Evolutionary conservation across 192 early-diverging fungal species (phyloP), one percentile per base, ranked within the genome.

Genomic region (Jimgerdemannia flammicorona): DNA sequence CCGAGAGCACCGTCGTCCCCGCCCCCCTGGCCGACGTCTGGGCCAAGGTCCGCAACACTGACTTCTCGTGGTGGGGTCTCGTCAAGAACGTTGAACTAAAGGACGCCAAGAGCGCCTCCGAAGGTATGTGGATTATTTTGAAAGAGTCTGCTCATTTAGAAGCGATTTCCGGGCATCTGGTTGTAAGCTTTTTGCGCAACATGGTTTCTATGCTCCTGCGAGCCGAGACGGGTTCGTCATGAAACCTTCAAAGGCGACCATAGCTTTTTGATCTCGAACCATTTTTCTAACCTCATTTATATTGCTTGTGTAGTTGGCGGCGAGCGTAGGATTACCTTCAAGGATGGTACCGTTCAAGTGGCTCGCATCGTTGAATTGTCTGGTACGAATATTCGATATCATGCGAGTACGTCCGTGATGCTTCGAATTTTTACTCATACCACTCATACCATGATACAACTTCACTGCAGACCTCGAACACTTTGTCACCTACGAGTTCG

Each of bases 311-410:
- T 77, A 78, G 84, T 89, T 20, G 88, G 88, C 66, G 73, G 83
- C 68, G 80, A 78, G 70, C 81, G 86, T 72, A 84, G 73, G 18
- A 83, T 86, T 66, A 81, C 77, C 4, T 89, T 86, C 71, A 81
- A 78, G 66, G 88, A 89, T 59, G 86, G 86, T 63, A 84, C 88
- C 39, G 79, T 86, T 17, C 88, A 89, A 77, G 81, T 82, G 76
- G 82, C 85, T 78, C 84, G 84, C 41, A 74, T 89, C 66, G 77
- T 86, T 4, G 88, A 87, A 77, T 77, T 86, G 44, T 87, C 86
- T 63, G 81, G 81, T 83, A 79, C 20, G 43, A 29, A 29, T 29
- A 29, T 29, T 29, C 29, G 29, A 29, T 29, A 29, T 29, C 29
- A 29, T 29, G 29, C 29, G 29, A 29, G 29, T 29, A 29, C 29